These are phyloP conservation scores for Huiozyma naganishii DNA, from an alignment of 805 yeast species.

Conservation along the genomic window DNA sequence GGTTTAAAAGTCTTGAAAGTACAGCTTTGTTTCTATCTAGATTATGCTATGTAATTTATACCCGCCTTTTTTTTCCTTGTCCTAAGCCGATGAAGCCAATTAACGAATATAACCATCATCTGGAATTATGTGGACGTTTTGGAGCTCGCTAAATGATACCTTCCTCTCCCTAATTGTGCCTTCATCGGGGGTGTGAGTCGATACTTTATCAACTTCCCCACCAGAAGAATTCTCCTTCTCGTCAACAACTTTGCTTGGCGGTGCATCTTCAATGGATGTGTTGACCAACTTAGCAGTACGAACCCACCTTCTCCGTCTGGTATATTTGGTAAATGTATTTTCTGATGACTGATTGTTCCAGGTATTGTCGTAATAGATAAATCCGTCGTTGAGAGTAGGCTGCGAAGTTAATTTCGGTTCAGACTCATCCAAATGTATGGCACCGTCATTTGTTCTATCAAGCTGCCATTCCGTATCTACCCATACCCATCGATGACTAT, in stretches of 20 bases:
- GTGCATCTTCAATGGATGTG: constrained; percentile 4
- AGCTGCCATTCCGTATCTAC: constrained; percentile 86
- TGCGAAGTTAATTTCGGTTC: constrained; percentile 46
- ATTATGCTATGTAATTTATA: no score
- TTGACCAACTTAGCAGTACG: constrained; percentile 78
- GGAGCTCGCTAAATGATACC: constrained; percentile 24
- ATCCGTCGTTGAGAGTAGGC: constrained; percentile 77
- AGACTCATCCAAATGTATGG: constrained; percentile 51
- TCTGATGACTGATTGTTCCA: constrained; percentile 90
- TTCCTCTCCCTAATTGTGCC: constrained; percentile 10
- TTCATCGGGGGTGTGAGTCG: not conserved
- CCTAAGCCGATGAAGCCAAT: not conserved
- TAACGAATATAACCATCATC: constrained; percentile 3
- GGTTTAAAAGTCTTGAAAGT: not conserved
- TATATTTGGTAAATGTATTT: constrained; percentile 80
- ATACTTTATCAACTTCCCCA: constrained; percentile 3
- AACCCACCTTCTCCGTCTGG: constrained; percentile 92
- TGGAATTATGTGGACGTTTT: constrained; percentile 21
- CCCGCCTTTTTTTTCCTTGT: not conserved
- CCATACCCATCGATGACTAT: constrained; percentile 88
- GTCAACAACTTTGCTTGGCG: not conserved
- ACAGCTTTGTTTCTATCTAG: no score
- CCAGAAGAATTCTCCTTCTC: not conserved
- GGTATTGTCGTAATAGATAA: constrained; percentile 79
- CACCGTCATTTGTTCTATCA: constrained; percentile 81